Base-by-base conservation (phyloP, 148 eudicot species). In the Vaccinium corymbosum region DNA sequence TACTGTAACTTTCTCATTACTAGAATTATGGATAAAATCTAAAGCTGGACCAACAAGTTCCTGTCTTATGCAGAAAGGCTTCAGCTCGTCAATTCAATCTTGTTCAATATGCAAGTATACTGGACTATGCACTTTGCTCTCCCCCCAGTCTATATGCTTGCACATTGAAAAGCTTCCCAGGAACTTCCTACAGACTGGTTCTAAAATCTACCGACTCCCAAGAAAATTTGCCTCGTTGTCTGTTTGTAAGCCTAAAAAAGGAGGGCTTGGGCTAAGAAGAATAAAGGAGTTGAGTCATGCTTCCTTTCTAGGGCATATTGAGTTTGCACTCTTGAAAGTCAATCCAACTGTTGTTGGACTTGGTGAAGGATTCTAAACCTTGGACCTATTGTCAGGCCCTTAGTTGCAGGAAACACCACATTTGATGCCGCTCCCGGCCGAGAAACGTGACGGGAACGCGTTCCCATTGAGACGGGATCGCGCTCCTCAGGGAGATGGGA, bases 41-140 rank as follows among this genome's bases (percentile, higher is more conserved):
- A 62, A 62, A 62, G 70, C 70, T 62, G 70, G 70, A 62, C 70
- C 70, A 62, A 62, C 70, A 22, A 62, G 70, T 62, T 61, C 27
- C 66, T 61, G 25, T 61, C 66, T n/a, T 61, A 22, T 62, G 13
- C 29, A 62, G 70, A 22, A 22, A 22, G 70, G 70, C 29, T 62
- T n/a, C 29, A n/a, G 70, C 70, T 62, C 29, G 9, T 62, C 70
- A 62, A 62, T n/a, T 62, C 70, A 62, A 62, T 62, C 27, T 62
- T 62, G 27, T 62, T n/a, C 27, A 22, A 10, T 62, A 20, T 22
- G 70, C 70, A 62, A 22, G 70, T 62, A 22, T 9, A 22, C 70
- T 62, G 13, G 29, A 62, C 13, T 62, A 62, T 62, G 29, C 70
- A 62, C 70, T 62, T 62, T 2, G 29, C 29, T 9, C 29, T 22